Percentiles rank a stretch among this genome's conserved stretches.
These are phyloP conservation scores for Corylus americana DNA, from an alignment of 306 rosid species.

Conservation along the genomic window DNA sequence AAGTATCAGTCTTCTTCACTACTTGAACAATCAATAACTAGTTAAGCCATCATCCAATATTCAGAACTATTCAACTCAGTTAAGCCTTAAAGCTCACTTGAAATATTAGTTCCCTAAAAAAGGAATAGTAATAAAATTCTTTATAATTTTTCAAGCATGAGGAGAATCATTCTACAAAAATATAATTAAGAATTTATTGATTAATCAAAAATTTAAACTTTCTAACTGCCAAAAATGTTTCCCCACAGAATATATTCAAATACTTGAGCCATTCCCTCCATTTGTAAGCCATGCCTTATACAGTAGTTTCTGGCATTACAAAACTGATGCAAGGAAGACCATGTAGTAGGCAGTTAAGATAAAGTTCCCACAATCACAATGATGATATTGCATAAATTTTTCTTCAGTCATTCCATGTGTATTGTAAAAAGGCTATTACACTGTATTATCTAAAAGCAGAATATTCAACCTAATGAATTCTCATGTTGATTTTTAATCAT, in stretches of 20 bases:
- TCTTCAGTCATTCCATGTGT: background rate
- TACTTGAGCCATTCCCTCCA: background rate
- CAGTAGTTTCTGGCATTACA: background rate
- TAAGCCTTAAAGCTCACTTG: background rate
- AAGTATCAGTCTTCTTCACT: background rate
- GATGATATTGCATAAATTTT: background rate
- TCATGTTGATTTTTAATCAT: background rate
- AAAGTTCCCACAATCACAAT: background rate
- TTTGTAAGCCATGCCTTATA: background rate
- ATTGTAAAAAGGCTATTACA: background rate
- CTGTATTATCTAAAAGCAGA: background rate
- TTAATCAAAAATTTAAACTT: background rate
- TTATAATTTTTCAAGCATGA: background rate
- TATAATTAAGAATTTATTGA: background rate
- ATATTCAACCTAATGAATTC: background rate
- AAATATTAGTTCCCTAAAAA: background rate
- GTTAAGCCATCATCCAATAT: background rate
- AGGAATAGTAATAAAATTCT: background rate
- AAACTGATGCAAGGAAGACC: background rate
- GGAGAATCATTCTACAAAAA: background rate
- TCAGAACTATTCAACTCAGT: background rate
- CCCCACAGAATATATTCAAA: background rate
- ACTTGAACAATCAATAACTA: background rate
- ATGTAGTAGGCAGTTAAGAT: background rate
- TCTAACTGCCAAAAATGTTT: background rate